Evolutionary conservation across 2,329 filamentous ascomycete genomes (phyloP), one percentile per base, ranked within the genome.

Genomic region (Periconia digitata): DNA sequence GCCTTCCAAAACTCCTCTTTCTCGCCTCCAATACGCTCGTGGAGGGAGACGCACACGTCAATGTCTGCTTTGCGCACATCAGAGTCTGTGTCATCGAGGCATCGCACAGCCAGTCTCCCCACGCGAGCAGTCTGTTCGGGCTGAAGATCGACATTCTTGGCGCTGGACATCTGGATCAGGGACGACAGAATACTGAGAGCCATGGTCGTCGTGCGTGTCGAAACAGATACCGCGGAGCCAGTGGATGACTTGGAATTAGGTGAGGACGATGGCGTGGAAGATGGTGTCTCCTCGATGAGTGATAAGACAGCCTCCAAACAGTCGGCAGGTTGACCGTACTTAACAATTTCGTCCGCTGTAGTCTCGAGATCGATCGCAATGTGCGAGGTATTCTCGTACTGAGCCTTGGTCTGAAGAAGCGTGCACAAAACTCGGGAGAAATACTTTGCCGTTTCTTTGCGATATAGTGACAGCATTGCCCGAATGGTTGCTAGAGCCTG

Each of bases 401-500:
- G 76, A 36, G 81, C 80, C 35, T 88, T 82, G 6, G 85, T 83
- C 29, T 79, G 75, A 18, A 91, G 76, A 1, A 91, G 75, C 6
- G 86, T 81, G 62, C 85, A 83, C 1, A 92, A 79, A 0, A 85
- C 84, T 21, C 81, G 80, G 13, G 84, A 80, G 37, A 89, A 82
- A 72, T 89, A 86, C 3, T 84, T 82, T 51, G 81, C 79, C 58
- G 89, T 89, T 53, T 78, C 79, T 46, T 82, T 81, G 29, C 83
- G 82, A 61, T 87, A 81, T 63, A 85, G 81, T 55, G 84, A 84
- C 13, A 91, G 79, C 45, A 92, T 79, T 3, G 89, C 79, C 63
- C 87, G 86, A 63, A 91, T 84, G 1, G 88, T 89, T 1, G 85
- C 83, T 10, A 92, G 75, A 17, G 87, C 85, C 70, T 92, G 89